Evolutionary conservation across 257 asterid species (phyloP), one percentile per base, ranked within the genome.

Genomic region (Echium plantagineum): DNA sequence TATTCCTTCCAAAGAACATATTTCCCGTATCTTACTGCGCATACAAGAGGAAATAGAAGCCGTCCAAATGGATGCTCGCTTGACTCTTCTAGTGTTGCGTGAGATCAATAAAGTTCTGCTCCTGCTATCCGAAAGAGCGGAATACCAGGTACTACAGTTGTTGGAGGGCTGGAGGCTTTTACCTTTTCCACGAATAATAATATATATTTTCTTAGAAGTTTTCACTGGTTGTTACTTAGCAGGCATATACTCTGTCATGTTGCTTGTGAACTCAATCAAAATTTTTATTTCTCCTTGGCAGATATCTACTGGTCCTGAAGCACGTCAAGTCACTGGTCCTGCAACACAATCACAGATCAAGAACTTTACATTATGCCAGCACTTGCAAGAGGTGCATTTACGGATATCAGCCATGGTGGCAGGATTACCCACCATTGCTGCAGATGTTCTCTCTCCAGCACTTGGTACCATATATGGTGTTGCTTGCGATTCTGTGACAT

Each of bases 231-330:
- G 26, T 24, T 24, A 24, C 26, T 24, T 24, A 24, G 26, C 26
- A 24, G 26, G 26, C 26, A 24, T 24, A 24, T 24, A 24, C 26
- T 24, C 26, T 24, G 26, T 24, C 26, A 24, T 24, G 26, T 1
- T 24, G 26, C 2, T 24, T 24, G 26, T 24, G 26, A 24, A 24
- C 32, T 28, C 1, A 47, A 35, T 63, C 61, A 59, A 59, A 20
- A 21, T 10, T 31, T 47, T 55, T 3, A 53, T 64, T 52, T n/a
- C 5, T 2, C 9, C 21, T 52, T 18, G 56, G 24, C 84, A 89
- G 99, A 89, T 93, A 77, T 84, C 94, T 52, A 75, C 99, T 1
- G 97, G 97, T 21, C 99, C 96, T 17, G 97, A 93, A 77, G 96
- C 97, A 54, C 91, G 96, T 57, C 99, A 93, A 77, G 78, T 89